Conservation (phyloP, 805 yeast species). For the Nakazawaea molendinolei region DNA sequence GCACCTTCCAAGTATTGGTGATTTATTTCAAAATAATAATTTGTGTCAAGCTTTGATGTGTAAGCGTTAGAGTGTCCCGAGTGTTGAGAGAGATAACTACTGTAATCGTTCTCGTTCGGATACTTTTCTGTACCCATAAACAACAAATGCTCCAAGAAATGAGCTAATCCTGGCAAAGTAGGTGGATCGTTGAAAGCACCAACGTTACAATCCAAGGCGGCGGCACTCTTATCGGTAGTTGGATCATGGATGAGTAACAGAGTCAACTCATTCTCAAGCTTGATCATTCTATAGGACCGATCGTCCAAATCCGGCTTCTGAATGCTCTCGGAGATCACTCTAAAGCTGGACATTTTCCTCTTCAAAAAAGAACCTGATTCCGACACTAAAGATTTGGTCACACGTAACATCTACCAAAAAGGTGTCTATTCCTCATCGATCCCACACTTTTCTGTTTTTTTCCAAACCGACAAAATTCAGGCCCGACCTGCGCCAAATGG, state of each 20-base stretch:
- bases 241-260: slow-evolving; percentile 65
- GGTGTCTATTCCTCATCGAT: no score
- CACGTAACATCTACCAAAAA: no score
- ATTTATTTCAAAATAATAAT: slow-evolving; percentile 82
- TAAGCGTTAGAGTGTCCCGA: slow-evolving; percentile 90
- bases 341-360: slow-evolving; percentile 10
- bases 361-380: no score
- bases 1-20: slow-evolving; percentile 79
- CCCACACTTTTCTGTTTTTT: no score
- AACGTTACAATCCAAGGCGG: slow-evolving; percentile 71
- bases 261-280: slow-evolving; percentile 48
- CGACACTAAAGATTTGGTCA: no score
- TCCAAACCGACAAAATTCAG: no score
- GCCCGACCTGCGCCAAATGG: no score
- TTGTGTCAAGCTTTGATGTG: slow-evolving; percentile 83
- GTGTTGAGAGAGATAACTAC: slow-evolving; percentile 71
- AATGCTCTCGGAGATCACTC: slow-evolving; percentile 11
- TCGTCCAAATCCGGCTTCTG: slow-evolving; percentile 59
- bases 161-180: slow-evolving; percentile 67
- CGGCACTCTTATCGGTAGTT: slow-evolving; percentile 68
- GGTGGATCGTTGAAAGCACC: slow-evolving; percentile 70
- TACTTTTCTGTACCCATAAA: slow-evolving; percentile 77
- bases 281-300: slow-evolving; percentile 62
- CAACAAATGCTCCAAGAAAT: slow-evolving; percentile 66
- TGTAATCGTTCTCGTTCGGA: slow-evolving; percentile 69